A percentile compares a stretch with the other conserved stretches of the same genome.
Evolutionary conservation across 129 eudicot genomes (phyloP).

Genomic region (Flaveria linearis): DNA sequence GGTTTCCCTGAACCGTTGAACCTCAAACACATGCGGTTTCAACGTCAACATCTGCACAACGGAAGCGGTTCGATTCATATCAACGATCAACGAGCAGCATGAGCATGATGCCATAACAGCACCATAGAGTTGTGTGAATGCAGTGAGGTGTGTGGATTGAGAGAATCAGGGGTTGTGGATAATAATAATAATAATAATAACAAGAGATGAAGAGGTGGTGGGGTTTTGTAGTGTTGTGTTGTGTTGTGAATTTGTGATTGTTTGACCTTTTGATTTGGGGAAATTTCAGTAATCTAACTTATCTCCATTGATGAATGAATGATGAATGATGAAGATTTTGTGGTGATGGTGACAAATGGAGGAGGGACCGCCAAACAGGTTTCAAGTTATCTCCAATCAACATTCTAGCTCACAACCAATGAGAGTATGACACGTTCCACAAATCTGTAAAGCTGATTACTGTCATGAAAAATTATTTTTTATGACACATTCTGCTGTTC

Average conservation of each 20-base stretch:
- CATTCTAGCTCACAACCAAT: neutral
- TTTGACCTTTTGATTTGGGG: conserved; percentile 28
- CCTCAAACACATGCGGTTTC: conserved; percentile 30
- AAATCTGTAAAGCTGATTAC: too few species aligned
- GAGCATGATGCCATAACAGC: conserved; percentile 44
- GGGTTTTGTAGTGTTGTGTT: neutral
- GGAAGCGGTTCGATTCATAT: conserved; percentile 41
- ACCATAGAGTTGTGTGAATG: conserved; percentile 29
- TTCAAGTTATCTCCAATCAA: conserved; percentile 31
- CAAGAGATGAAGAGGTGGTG: conserved; percentile 34
- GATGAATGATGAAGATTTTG: neutral
- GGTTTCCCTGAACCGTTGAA: conserved; percentile 23
- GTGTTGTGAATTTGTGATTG: conserved; percentile 10
- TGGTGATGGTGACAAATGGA: conserved; percentile 32
- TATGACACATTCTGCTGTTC: too few species aligned
- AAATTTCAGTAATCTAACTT: conserved; percentile 4
- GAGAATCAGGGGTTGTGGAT: conserved; percentile 30
- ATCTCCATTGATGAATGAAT: conserved; percentile 11
- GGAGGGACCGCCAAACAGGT: conserved; percentile 34
- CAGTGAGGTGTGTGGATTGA: conserved; percentile 25
- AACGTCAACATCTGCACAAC: neutral
- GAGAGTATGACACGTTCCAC: neutral
- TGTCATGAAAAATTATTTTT: too few species aligned
- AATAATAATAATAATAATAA: conserved; percentile 3
- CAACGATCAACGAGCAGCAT: conserved; percentile 38